A percentile compares a stretch with the other conserved stretches of the same genome.
Evolutionary conservation across 208 protist genomes (phyloP).

Genomic region (Phytomonas serpens): DNA sequence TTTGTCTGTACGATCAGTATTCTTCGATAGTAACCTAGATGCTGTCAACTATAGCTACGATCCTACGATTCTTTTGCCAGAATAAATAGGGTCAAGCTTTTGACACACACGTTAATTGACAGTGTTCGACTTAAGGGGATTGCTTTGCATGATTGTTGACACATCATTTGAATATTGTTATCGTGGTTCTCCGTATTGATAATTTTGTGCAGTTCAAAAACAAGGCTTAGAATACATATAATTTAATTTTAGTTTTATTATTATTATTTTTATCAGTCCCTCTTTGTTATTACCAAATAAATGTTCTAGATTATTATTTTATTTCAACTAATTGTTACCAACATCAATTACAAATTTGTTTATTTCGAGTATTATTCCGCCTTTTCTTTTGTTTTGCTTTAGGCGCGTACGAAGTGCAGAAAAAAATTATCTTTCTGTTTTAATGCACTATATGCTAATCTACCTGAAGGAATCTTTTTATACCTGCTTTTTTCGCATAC

Average conservation of each 20-base stretch:
- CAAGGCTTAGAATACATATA: neutral
- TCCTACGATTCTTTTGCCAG: neutral
- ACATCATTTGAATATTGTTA: neutral
- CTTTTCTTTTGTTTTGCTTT: neutral
- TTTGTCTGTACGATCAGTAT: neutral
- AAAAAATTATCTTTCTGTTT: neutral
- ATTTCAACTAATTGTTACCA: neutral
- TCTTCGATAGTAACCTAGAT: neutral
- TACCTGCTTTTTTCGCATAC: slow-evolving; percentile 6
- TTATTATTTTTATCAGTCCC: neutral
- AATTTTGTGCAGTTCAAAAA: neutral
- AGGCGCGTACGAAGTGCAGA: neutral
- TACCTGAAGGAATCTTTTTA: neutral
- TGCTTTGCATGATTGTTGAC: neutral
- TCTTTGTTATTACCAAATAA: neutral
- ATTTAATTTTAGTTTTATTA: slow-evolving; percentile 12
- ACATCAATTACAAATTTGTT: slow-evolving; percentile 3
- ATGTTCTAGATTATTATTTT: neutral
- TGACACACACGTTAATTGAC: neutral
- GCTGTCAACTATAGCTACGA: neutral
- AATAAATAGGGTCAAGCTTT: neutral
- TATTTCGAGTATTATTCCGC: slow-evolving; percentile 4
- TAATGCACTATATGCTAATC: neutral
- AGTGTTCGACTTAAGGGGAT: neutral
- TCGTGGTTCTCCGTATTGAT: neutral